Conservation (phyloP, 345 rosid genomes). For the Populus ilicifolia region DNA sequence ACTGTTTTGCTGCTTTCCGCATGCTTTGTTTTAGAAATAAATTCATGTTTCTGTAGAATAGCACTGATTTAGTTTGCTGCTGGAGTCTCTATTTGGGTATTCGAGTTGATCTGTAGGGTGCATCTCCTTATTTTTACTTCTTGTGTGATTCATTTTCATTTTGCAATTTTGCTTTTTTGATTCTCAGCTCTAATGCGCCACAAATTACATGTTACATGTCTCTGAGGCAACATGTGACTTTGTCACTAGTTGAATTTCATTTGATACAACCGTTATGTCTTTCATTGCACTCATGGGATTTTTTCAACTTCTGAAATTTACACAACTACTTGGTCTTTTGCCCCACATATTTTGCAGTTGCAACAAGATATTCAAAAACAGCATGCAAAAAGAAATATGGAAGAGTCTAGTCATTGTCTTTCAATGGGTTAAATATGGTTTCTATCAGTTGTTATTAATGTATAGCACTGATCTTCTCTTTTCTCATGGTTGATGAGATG, state of each 20-base stretch:
- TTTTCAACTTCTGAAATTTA: not conserved
- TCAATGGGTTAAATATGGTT: not conserved
- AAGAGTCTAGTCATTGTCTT: not conserved
- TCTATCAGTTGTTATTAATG: no score
- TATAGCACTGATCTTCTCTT: no score
- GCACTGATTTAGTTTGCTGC: not conserved
- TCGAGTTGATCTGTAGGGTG: not conserved
- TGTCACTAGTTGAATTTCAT: not conserved
- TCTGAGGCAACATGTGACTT: not conserved
- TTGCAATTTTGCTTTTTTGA: not conserved
- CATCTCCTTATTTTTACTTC: not conserved
- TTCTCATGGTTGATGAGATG: not conserved
- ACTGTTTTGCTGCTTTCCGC: no score
- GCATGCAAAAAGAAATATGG: not conserved
- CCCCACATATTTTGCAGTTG: not conserved
- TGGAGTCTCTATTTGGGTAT: not conserved
- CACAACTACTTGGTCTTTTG: not conserved
- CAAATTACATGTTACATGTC: not conserved
- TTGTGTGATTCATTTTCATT: not conserved
- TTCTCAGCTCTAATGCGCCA: not conserved
- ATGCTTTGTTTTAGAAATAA: no score
- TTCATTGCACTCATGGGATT: not conserved
- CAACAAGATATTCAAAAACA: no score
- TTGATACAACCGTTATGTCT: not conserved
- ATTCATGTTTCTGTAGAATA: no score